phyloP scores from a whole-genome alignment of 1,284 basidiomycete genomes.

The Leccinum pallidistipes region DNA sequence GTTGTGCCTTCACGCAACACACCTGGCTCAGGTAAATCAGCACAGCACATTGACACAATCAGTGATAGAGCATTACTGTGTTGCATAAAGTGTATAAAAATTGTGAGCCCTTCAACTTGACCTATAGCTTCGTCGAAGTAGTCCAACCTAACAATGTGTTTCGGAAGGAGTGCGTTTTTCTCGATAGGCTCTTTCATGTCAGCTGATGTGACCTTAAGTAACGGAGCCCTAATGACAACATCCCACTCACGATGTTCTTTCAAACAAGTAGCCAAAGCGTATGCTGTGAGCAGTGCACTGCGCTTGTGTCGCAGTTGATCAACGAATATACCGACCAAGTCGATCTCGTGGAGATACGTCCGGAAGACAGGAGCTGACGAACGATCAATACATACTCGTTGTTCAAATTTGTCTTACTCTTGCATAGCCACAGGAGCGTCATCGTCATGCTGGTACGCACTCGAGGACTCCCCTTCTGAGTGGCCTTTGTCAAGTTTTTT shows the following conservation, averaged over 20 bases:
- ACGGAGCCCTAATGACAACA: neutral
- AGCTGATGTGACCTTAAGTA: constrained; percentile 3
- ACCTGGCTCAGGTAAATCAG: constrained; percentile 10
- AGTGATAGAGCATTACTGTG: constrained; percentile 10
- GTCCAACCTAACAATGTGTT: constrained; percentile 14
- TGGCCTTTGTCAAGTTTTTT: constrained; percentile 3
- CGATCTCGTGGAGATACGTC: neutral
- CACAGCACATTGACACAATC: neutral
- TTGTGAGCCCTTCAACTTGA: constrained; percentile 11
- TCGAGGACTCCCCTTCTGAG: neutral
- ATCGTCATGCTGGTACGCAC: constrained; percentile 22
- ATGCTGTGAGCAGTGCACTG: constrained; percentile 14
- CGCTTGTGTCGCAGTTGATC: constrained; percentile 13
- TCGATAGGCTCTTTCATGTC: constrained; percentile 16
- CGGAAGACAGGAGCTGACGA: constrained; percentile 7
- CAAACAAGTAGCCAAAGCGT: constrained; percentile 17
- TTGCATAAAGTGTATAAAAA: constrained; percentile 13
- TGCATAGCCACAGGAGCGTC: constrained; percentile 12
- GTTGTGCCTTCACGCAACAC: constrained; percentile 14
- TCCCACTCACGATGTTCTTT: constrained; percentile 14
- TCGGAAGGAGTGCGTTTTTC: neutral
- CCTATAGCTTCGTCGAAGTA: constrained; percentile 18
- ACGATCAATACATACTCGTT: neutral
- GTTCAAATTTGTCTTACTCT: constrained; percentile 4
- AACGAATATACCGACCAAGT: constrained; percentile 7